These are phyloP conservation scores for Pseudogymnoascus destructans DNA, from an alignment of 2,329 filamentous ascomycete species.

Conservation along the genomic window DNA sequence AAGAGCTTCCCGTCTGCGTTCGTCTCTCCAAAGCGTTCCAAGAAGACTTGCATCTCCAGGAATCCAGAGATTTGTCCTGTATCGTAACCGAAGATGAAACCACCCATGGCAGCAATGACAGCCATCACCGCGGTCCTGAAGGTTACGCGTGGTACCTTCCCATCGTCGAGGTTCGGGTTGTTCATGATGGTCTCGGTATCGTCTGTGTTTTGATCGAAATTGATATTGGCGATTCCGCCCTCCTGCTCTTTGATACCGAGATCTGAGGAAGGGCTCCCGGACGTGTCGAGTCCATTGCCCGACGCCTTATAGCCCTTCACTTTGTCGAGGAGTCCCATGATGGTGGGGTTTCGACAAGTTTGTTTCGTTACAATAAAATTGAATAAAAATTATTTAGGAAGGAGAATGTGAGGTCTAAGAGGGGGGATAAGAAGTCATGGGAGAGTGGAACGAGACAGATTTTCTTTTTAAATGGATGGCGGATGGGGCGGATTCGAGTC, in stretches of 20 bases:
- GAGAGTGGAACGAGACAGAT: constrained; percentile 6
- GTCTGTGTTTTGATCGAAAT: background rate
- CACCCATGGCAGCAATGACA: constrained; percentile 20
- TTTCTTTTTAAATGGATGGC: constrained; percentile 7
- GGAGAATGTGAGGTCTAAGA: background rate
- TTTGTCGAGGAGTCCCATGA: constrained; percentile 8
- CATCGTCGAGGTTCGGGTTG: constrained; percentile 7
- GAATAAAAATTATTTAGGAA: background rate
- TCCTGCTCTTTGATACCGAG: background rate
- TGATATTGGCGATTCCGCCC: background rate
- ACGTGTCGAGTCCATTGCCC: background rate
- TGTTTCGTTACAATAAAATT: background rate
- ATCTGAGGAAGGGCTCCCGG: background rate
- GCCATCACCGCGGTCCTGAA: constrained; percentile 9
- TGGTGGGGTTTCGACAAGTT: background rate
- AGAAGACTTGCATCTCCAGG: constrained; percentile 46
- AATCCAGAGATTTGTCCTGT: constrained; percentile 39
- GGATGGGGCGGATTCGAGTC: background rate
- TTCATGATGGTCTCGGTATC: background rate
- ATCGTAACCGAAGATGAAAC: constrained; percentile 26
- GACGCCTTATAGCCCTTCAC: background rate
- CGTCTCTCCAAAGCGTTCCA: constrained; percentile 38
- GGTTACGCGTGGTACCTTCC: constrained; percentile 1
- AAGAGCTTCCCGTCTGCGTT: constrained; percentile 20
- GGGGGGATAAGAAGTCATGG: background rate